Evolutionary conservation across 352 stramenopile genomes (phyloP).

Genomic region (Albugo candida): DNA sequence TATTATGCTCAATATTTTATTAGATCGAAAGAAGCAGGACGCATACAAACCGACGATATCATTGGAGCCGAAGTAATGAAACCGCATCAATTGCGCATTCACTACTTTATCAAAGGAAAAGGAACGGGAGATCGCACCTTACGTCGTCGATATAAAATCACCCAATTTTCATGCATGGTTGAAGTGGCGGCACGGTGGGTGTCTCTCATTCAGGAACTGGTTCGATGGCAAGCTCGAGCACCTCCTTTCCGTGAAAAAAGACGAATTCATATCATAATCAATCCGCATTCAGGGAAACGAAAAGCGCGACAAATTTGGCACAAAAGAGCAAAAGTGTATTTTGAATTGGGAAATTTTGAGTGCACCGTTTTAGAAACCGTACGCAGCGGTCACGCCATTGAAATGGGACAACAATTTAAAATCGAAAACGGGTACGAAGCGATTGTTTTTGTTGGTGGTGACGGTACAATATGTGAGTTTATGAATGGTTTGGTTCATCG

Average conservation of each 20-base stretch:
- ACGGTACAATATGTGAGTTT: constrained; percentile 71
- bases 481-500: constrained; percentile 62
- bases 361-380: constrained; percentile 61
- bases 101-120: constrained; percentile 39
- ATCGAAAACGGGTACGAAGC: constrained; percentile 44
- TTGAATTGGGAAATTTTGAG: constrained; percentile 40
- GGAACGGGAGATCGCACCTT: constrained; percentile 34
- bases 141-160: constrained; percentile 25
- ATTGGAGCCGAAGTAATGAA: background rate
- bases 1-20: no score
- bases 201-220: constrained; percentile 23
- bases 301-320: constrained; percentile 40
- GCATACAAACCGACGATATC: background rate
- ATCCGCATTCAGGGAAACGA: constrained; percentile 44
- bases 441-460: constrained; percentile 55
- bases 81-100: constrained; percentile 8
- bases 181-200: constrained; percentile 16
- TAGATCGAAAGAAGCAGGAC: background rate
- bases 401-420: constrained; percentile 42
- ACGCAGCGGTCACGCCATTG: constrained; percentile 46
- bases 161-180: constrained; percentile 8
- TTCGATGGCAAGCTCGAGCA: constrained; percentile 56
- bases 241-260: constrained; percentile 17
- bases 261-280: constrained; percentile 58
- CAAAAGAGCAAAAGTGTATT: constrained; percentile 23